These are phyloP conservation scores for Blastomyces parvus DNA, from an alignment of 2,329 filamentous ascomycete species.

Conservation along the genomic window DNA sequence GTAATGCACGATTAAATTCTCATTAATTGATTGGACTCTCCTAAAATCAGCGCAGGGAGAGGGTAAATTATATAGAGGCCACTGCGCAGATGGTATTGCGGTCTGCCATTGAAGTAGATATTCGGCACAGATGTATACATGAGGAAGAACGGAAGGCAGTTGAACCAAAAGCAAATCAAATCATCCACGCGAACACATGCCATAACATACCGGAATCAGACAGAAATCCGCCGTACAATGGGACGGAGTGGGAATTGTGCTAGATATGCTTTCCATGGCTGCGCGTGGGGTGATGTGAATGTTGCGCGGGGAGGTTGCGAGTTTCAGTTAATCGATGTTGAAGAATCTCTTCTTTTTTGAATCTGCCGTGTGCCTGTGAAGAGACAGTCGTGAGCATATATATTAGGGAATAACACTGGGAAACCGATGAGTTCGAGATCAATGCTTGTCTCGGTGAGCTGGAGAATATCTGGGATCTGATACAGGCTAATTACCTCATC, in stretches of 20 bases:
- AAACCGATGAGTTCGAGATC: background rate
- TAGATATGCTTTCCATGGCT: conserved; percentile 7
- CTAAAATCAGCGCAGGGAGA: background rate
- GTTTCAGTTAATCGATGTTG: background rate
- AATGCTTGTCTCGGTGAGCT: background rate
- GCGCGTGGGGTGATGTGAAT: background rate
- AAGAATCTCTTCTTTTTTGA: background rate
- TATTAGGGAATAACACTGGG: background rate
- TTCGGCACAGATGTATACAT: background rate
- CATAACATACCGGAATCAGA: conserved; percentile 60
- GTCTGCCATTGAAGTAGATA: background rate
- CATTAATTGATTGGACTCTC: background rate
- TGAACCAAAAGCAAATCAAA: background rate
- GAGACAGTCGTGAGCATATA: background rate
- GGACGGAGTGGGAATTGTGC: conserved; percentile 50
- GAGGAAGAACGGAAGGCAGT: background rate
- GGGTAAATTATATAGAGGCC: background rate
- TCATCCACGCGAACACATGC: background rate
- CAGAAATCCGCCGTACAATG: conserved; percentile 85
- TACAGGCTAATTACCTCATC: background rate
- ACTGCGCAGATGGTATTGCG: background rate
- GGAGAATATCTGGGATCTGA: too few relatives aligned
- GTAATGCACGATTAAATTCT: background rate
- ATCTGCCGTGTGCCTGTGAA: background rate
- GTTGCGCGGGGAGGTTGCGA: background rate